A percentile compares a stretch with the other conserved stretches of the same genome.
Evolutionary conservation across 768 basidiomycete species (phyloP).

Genomic region (Cystofilobasidium capitatum): DNA sequence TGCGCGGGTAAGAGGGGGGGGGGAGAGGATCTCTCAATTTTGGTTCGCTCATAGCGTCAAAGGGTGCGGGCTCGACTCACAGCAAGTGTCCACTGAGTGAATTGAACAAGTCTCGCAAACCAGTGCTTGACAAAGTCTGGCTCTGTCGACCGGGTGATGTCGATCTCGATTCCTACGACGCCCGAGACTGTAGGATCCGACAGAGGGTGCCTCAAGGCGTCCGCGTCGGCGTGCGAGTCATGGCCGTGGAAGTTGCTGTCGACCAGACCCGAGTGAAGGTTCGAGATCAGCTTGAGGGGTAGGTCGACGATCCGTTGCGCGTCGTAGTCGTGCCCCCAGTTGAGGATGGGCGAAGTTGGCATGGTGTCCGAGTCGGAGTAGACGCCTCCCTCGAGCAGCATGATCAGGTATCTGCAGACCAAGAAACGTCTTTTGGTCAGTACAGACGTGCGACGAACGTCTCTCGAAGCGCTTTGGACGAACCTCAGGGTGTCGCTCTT

Average conservation of each 20-base stretch:
- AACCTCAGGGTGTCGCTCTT: not conserved
- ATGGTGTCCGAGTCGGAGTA: not conserved
- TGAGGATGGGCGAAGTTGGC: not conserved
- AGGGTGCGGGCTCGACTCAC: not conserved
- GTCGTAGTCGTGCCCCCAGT: not conserved
- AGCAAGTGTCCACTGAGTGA: not conserved
- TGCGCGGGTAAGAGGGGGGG: not conserved
- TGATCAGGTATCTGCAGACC: not conserved
- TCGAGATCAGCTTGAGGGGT: not conserved
- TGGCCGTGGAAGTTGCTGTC: not conserved
- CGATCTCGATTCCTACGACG: slow-evolving; percentile 1
- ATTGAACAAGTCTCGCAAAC: not conserved
- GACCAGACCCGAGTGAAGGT: not conserved
- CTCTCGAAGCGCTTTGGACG: not conserved
- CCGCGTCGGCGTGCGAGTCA: not conserved
- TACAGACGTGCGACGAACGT: not conserved
- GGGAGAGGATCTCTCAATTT: too few relatives aligned
- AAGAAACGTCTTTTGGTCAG: not conserved
- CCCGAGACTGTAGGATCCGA: not conserved
- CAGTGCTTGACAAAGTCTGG: not conserved
- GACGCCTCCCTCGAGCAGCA: not conserved
- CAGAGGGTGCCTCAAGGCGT: not conserved
- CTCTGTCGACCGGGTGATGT: not conserved
- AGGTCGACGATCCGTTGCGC: not conserved
- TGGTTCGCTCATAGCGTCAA: too few relatives aligned